phyloP scores from a whole-genome alignment of 441 rosid genomes.

The Syzygium syzygioides region DNA sequence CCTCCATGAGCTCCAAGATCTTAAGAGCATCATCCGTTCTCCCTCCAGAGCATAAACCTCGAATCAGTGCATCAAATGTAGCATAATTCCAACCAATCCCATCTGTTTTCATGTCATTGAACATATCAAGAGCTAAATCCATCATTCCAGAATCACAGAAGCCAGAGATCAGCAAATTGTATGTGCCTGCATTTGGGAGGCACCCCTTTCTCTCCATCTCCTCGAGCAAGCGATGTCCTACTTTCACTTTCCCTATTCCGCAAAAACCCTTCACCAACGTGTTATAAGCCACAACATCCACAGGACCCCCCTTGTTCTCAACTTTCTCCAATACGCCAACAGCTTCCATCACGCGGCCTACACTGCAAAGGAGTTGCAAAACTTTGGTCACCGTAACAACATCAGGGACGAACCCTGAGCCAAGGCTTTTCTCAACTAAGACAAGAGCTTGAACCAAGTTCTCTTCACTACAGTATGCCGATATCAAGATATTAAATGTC shows the following conservation, averaged over 20 bases:
- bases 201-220: slow-evolving; percentile 86
- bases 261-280: slow-evolving; percentile 70
- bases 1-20: slow-evolving; percentile 77
- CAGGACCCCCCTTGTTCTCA: slow-evolving; percentile 51
- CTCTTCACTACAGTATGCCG: slow-evolving; percentile 60
- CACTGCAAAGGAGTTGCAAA: slow-evolving; percentile 53
- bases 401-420: slow-evolving; percentile 57
- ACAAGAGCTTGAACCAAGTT: slow-evolving; percentile 68
- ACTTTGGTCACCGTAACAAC: slow-evolving; percentile 64
- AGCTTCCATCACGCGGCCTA: slow-evolving; percentile 57
- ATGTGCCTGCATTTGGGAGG: slow-evolving; percentile 66
- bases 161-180: slow-evolving; percentile 58
- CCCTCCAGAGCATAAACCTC: slow-evolving; percentile 50
- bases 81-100: slow-evolving; percentile 62
- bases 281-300: slow-evolving; percentile 68
- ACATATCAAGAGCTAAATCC: slow-evolving; percentile 60
- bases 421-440: slow-evolving; percentile 67
- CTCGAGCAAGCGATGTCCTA: slow-evolving; percentile 42
- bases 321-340: slow-evolving; percentile 67
- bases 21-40: slow-evolving; percentile 51
- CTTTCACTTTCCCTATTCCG: slow-evolving; percentile 46
- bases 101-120: slow-evolving; percentile 69
- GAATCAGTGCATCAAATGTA: slow-evolving; percentile 51
- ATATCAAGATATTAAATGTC: slow-evolving; percentile 72
- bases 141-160: slow-evolving; percentile 50